Base-by-base conservation (phyloP, 1,139 yeast species). In the Sugiyamaella novakii region DNA sequence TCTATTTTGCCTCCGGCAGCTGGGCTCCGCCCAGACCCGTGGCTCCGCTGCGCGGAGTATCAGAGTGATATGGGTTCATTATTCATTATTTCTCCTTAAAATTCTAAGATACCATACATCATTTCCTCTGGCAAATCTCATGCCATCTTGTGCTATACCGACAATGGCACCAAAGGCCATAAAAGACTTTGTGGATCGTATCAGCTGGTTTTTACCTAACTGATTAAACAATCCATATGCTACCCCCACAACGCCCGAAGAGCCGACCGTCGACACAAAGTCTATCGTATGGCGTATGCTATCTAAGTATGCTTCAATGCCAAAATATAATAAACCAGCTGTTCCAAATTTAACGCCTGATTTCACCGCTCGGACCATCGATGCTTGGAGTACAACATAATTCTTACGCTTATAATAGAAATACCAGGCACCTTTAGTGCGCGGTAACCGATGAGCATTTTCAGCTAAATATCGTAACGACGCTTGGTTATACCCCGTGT, bases 381-480 rank as follows among this genome's bases (percentile, higher is more conserved):
- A 87, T 21, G 70, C 71, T 48, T 78, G 73, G 35, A 85, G 68
- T 70, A 87, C 81, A 37, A 84, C 85, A 64, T 86, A 86, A 66
- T 86, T 85, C 70, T 87, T 87, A 57, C 88, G 77, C 67, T 86
- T 87, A 67, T 87, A 95, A 67, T 88, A 87, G 63, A 84, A 85
- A 64, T 85, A 88, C 96, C 96, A 87, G 0, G 92, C 94, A 28
- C 89, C 92, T 48, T 82, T 85, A 0, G 85, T 82, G 18, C 70
- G 74, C 3, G 96, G 96, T 53, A 88, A 70, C 41, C 96, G 68
- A 62, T 87, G 96, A 10, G 94, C 86, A 61, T 87, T 87, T 57
- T 86, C 89, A 1, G 91, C 88, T 47, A 87, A 72, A 59, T 79
- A 88, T 41, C 81, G 74, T 34, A 83, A 67, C 0, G 87, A 78